Conservation (phyloP, 2,329 filamentous ascomycete genomes). For the Venturiaceae sp. region DNA sequence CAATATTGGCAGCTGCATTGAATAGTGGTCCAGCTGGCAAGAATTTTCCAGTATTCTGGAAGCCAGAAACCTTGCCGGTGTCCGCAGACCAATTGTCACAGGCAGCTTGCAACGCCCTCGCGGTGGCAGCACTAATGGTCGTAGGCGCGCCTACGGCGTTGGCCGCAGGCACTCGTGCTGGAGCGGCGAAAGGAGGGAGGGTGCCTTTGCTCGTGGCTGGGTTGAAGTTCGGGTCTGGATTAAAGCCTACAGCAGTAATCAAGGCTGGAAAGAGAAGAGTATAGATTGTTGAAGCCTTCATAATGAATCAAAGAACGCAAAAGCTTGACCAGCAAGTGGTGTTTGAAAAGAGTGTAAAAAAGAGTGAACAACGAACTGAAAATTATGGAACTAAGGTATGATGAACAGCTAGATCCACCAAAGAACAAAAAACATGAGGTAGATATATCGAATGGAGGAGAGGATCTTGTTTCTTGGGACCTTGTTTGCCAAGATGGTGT, state of each 20-base stretch:
- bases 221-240: constrained; percentile 6
- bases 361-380: background rate
- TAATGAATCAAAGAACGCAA: background rate
- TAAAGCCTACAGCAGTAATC: background rate
- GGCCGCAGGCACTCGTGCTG: background rate
- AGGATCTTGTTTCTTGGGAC: too few relatives aligned
- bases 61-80: constrained; percentile 27
- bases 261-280: background rate
- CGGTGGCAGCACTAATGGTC: background rate
- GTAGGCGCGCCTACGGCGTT: constrained; percentile 3
- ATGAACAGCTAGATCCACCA: too few relatives aligned
- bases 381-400: too few relatives aligned
- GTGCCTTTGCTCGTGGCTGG: constrained; percentile 4
- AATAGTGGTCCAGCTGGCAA: constrained; percentile 21
- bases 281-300: background rate
- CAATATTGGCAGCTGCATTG: constrained; percentile 24
- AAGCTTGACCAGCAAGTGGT: constrained; percentile 1
- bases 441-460: too few relatives aligned
- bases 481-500: too few relatives aligned
- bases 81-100: constrained; percentile 26
- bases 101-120: constrained; percentile 11
- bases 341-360: background rate
- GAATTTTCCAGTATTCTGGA: constrained; percentile 21
- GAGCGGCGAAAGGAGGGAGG: background rate
- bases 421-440: too few relatives aligned